Evolutionary conservation across 192 early-diverging fungal species (phyloP), one percentile per base, ranked within the genome.

Genomic region (Allomyces macrogynus): DNA sequence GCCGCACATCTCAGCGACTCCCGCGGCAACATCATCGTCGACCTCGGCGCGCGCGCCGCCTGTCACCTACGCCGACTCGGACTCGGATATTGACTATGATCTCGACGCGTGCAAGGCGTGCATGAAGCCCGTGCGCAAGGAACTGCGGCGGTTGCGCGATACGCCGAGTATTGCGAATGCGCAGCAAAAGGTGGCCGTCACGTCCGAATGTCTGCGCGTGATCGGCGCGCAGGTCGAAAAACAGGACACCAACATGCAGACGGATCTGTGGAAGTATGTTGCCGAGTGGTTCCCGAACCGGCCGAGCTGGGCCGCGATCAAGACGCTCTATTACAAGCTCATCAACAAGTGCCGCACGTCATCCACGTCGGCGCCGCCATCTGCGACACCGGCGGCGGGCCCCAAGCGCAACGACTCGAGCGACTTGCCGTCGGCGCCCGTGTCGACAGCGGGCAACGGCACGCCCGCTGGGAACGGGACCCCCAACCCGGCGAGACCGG

Each of bases 81-180:
- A 40, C 61, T 74, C 71, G 60, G 20, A 73, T 61, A 76, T 74
- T 23, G 74, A 73, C 23, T 67, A 73, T 25, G 80, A 81, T 67
- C 83, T 80, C 61, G 73, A 75, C 64, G 74, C 80, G 9, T 86
- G 86, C 71, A 89, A 84, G 69, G 77, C 76, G 60, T 62, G 80
- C 43, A 78, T 90, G 77, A 73, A 80, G 24, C 82, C 87, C 1
- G 84, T 91, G 27, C 80, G 79, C 60, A 68, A 75, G 18, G 72
- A 80, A 23, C 67, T 91, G 40, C 71, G 78, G 60, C 70, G 76
- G 54, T 65, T 91, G 32, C 62, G 69, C 23, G 73, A 81, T 18
- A 72, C 78, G n/a, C 67, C 80, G 3, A 61, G 32, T 1, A 65
- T 70, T 24, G 60, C 73, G 10, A 64, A 67, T 9, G 74, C 74